A percentile compares a stretch with the other conserved stretches of the same genome.
These are phyloP conservation scores for Calonectria ilicicola DNA, from an alignment of 2,329 filamentous ascomycete species.

Conservation along the genomic window DNA sequence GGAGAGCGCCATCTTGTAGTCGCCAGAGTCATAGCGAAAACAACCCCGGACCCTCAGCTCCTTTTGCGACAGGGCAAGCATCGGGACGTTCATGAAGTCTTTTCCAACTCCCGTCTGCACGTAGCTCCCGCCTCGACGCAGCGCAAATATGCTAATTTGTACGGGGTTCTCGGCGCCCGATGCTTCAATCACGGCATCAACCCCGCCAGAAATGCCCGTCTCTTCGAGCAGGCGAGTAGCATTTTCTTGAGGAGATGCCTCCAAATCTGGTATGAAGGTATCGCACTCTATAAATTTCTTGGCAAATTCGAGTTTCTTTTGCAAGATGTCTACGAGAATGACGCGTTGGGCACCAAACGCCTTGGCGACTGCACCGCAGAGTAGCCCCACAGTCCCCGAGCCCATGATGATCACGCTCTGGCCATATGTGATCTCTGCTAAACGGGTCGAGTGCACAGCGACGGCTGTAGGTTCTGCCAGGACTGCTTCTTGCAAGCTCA, in stretches of 20 bases:
- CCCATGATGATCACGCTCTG: slow-evolving; percentile 87
- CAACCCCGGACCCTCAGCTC: slow-evolving; percentile 87
- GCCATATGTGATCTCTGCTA: slow-evolving; percentile 78
- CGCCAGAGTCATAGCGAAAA: slow-evolving; percentile 88
- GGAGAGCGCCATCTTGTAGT: slow-evolving; percentile 78
- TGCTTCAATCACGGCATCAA: slow-evolving; percentile 69
- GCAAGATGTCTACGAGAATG: slow-evolving; percentile 31
- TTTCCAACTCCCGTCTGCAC: slow-evolving; percentile 92
- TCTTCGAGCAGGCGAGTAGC: neutral
- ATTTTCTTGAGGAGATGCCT: neutral
- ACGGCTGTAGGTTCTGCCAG: slow-evolving; percentile 91
- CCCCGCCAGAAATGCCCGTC: neutral
- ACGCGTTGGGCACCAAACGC: slow-evolving; percentile 81
- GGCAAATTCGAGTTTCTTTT: slow-evolving; percentile 33
- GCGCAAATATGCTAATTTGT: slow-evolving; percentile 76
- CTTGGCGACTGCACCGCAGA: slow-evolving; percentile 86
- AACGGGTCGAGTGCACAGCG: slow-evolving; percentile 83
- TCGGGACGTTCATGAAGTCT: slow-evolving; percentile 86
- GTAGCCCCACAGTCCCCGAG: slow-evolving; percentile 85
- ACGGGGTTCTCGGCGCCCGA: slow-evolving; percentile 81
- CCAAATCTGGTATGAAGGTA: neutral
- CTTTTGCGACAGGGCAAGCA: slow-evolving; percentile 87
- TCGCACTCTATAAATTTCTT: slow-evolving; percentile 19
- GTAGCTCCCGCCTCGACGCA: slow-evolving; percentile 78
- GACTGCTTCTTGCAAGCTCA: slow-evolving; percentile 87